Conservation (phyloP, 2,329 filamentous ascomycete species). For the Colletotrichum orchidophilum region DNA sequence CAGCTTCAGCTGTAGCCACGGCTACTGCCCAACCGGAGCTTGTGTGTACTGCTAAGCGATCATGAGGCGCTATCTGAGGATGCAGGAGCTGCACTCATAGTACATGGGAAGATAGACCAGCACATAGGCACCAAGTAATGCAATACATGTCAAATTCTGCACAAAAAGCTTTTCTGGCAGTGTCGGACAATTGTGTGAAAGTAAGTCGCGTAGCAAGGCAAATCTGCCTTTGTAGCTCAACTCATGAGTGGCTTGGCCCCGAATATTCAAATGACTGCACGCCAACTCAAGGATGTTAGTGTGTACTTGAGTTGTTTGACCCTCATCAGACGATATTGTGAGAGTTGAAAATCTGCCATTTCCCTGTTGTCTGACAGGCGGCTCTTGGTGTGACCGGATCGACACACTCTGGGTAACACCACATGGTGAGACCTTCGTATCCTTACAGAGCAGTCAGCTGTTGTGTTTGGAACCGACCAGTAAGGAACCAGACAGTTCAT, state of each 20-base stretch:
- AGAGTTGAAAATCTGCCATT: too few species aligned
- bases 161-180: too few species aligned
- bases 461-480: neutral
- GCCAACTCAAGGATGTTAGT: too few species aligned
- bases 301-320: too few species aligned
- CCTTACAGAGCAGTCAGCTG: neutral
- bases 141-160: too few species aligned
- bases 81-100: neutral
- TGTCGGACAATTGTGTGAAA: too few species aligned
- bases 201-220: too few species aligned
- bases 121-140: neutral
- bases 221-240: too few species aligned
- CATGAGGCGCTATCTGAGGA: neutral
- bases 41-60: slow-evolving; percentile 36
- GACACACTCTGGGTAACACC: neutral
- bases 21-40: slow-evolving; percentile 53
- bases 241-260: too few species aligned
- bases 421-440: neutral
- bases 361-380: neutral
- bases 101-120: neutral
- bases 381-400: neutral
- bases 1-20: slow-evolving; percentile 55
- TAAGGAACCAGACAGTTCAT: neutral
- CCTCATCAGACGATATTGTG: too few species aligned
- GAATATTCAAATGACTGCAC: too few species aligned